Conservation (phyloP, 192 early-diverging fungal genomes). For the Linnemannia zychae region DNA sequence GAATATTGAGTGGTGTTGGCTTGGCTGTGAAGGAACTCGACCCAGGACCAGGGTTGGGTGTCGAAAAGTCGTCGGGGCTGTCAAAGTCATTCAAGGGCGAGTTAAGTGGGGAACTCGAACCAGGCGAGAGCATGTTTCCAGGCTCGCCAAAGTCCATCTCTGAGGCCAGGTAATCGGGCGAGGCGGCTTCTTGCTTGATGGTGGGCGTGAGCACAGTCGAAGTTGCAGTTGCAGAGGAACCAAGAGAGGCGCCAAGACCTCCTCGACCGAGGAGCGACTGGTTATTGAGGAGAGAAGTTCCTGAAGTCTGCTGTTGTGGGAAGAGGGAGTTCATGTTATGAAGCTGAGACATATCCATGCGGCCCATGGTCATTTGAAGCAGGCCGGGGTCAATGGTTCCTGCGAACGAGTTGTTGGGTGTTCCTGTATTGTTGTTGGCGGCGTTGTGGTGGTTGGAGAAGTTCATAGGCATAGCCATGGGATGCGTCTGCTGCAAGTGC, state of each 20-base stretch:
- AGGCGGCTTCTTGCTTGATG: slow-evolving; percentile 47
- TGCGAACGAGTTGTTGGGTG: slow-evolving; percentile 31
- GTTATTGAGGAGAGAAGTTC: slow-evolving; percentile 7
- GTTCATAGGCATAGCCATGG: slow-evolving; percentile 29
- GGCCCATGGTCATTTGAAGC: slow-evolving; percentile 23
- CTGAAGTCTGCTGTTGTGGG: neutral
- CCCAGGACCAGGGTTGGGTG: slow-evolving; percentile 5
- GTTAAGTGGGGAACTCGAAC: slow-evolving; percentile 31
- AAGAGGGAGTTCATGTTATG: slow-evolving; percentile 30
- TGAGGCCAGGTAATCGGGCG: slow-evolving; percentile 27
- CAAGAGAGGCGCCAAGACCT: neutral
- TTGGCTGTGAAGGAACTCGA: slow-evolving; percentile 14
- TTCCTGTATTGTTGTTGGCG: slow-evolving; percentile 20
- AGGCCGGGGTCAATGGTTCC: slow-evolving; percentile 29
- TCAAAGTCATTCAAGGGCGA: slow-evolving; percentile 54
- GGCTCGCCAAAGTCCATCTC: slow-evolving; percentile 52
- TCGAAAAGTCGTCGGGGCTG: slow-evolving; percentile 37
- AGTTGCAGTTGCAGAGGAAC: neutral
- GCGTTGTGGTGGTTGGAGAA: slow-evolving; percentile 11
- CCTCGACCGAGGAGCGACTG: slow-evolving; percentile 17
- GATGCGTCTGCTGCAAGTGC: slow-evolving; percentile 26
- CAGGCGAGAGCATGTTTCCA: slow-evolving; percentile 44
- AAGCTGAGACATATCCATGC: slow-evolving; percentile 52
- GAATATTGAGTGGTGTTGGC: slow-evolving; percentile 29
- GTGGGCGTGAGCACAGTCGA: neutral